Evolutionary conservation across 2,329 filamentous ascomycete genomes (phyloP).

Genomic region (Aspergillus sp.): DNA sequence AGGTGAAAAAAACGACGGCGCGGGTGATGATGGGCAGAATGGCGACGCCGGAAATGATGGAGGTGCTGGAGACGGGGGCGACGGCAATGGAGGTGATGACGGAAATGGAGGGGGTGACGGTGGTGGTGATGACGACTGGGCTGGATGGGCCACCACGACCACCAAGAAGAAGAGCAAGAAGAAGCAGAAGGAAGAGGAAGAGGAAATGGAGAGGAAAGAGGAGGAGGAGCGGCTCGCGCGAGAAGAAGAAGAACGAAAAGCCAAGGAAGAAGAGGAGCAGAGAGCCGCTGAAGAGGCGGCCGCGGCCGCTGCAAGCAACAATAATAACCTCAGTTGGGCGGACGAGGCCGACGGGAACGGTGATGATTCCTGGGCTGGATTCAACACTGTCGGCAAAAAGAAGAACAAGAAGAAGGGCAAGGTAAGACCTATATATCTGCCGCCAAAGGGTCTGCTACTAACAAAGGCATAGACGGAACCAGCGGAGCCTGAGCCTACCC

Average conservation of each 20-base stretch:
- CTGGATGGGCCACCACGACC: slow-evolving; percentile 35
- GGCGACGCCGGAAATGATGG: slow-evolving; percentile 31
- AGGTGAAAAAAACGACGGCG: slow-evolving; percentile 22
- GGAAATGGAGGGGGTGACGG: slow-evolving; percentile 32
- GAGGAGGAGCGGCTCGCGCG: slow-evolving; percentile 24
- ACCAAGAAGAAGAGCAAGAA: slow-evolving; percentile 37
- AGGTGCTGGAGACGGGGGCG: slow-evolving; percentile 33
- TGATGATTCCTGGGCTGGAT: slow-evolving; percentile 55
- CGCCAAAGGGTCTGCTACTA: not conserved
- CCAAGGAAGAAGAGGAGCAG: slow-evolving; percentile 27
- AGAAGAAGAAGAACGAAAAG: slow-evolving; percentile 25
- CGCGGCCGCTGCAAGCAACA: slow-evolving; percentile 26
- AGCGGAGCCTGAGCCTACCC: slow-evolving; percentile 35
- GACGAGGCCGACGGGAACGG: slow-evolving; percentile 42
- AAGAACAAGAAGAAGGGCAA: slow-evolving; percentile 61
- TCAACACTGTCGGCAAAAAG: slow-evolving; percentile 49
- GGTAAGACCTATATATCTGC: slow-evolving; percentile 33
- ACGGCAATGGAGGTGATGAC: slow-evolving; percentile 32
- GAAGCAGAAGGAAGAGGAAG: slow-evolving; percentile 32
- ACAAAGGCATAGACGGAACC: slow-evolving; percentile 26
- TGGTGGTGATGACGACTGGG: slow-evolving; percentile 42
- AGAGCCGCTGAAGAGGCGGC: slow-evolving; percentile 29
- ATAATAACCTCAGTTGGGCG: slow-evolving; percentile 44
- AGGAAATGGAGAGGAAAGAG: slow-evolving; percentile 26
- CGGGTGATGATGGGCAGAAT: slow-evolving; percentile 13